Evolutionary conservation across 768 basidiomycete species (phyloP).

Genomic region (Mycena rosella): DNA sequence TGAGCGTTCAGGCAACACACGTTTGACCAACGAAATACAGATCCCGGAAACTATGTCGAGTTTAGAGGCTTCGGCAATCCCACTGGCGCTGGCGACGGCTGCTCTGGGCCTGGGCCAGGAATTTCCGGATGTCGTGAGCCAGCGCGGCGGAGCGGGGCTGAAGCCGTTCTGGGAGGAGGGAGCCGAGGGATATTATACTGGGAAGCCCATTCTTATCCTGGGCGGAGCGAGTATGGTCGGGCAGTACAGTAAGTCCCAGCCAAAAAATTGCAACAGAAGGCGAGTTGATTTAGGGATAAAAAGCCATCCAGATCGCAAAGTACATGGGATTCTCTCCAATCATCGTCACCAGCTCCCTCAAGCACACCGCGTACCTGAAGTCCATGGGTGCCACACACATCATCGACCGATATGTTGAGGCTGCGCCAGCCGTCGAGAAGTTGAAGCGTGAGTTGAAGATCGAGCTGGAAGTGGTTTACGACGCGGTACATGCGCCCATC

Average conservation of each 20-base stretch:
- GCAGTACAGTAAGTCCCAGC: not conserved
- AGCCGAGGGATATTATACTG: conserved; percentile 1
- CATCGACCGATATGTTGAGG: conserved; percentile 43
- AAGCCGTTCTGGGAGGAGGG: conserved; percentile 53
- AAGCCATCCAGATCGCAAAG: conserved; percentile 56
- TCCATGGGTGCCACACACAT: conserved; percentile 56
- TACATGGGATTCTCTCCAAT: conserved; percentile 57
- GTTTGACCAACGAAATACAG: not conserved
- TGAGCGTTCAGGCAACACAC: not conserved
- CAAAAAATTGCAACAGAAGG: conserved; percentile 54
- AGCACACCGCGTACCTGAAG: conserved; percentile 47
- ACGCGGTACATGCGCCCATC: not conserved
- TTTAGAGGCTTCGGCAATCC: not conserved
- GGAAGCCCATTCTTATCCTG: not conserved
- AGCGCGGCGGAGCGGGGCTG: conserved; percentile 54
- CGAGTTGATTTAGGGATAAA: not conserved
- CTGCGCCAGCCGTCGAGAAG: not conserved
- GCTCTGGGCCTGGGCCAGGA: conserved; percentile 5
- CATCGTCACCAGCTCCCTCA: conserved; percentile 52
- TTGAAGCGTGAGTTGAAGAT: not conserved
- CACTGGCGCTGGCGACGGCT: not conserved
- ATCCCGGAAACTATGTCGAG: not conserved
- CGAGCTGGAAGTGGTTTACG: not conserved
- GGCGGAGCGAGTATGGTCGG: conserved; percentile 28
- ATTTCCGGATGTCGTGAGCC: conserved; percentile 41